These are phyloP conservation scores for Arachis monticola DNA, from an alignment of 331 rosid species.

Conservation along the genomic window DNA sequence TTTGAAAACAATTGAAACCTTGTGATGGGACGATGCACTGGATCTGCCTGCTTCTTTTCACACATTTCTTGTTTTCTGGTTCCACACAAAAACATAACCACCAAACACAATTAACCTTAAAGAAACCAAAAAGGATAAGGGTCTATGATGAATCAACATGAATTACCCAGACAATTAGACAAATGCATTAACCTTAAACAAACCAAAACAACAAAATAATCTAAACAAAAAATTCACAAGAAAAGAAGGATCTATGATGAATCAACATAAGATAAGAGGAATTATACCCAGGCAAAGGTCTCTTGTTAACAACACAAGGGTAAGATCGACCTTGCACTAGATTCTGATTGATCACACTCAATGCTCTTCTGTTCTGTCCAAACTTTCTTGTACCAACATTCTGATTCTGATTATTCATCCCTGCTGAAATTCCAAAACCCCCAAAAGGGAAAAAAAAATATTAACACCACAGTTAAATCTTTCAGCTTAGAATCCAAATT, in stretches of 20 bases:
- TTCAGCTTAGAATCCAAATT: constrained; percentile 2
- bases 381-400: constrained; percentile 40
- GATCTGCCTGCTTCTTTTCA: constrained; percentile 80
- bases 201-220: no score
- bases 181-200: no score
- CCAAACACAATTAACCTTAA: constrained; percentile 12
- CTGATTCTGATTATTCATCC: constrained; percentile 30
- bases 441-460: neutral
- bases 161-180: constrained; percentile 44
- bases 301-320: constrained; percentile 78
- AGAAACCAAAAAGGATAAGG: neutral
- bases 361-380: constrained; percentile 61
- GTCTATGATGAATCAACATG: neutral
- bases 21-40: constrained; percentile 71
- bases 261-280: neutral
- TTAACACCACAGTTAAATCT: constrained; percentile 23
- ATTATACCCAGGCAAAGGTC: constrained; percentile 58
- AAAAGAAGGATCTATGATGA: neutral
- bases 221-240: neutral
- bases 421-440: constrained; percentile 40
- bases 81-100: neutral
- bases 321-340: constrained; percentile 53
- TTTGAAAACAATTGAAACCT: constrained; percentile 43
- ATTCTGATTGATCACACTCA: constrained; percentile 57
- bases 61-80: constrained; percentile 52